These are phyloP conservation scores for Dichotomocladium elegans DNA, from an alignment of 371 early-diverging fungal species.

Conservation along the genomic window DNA sequence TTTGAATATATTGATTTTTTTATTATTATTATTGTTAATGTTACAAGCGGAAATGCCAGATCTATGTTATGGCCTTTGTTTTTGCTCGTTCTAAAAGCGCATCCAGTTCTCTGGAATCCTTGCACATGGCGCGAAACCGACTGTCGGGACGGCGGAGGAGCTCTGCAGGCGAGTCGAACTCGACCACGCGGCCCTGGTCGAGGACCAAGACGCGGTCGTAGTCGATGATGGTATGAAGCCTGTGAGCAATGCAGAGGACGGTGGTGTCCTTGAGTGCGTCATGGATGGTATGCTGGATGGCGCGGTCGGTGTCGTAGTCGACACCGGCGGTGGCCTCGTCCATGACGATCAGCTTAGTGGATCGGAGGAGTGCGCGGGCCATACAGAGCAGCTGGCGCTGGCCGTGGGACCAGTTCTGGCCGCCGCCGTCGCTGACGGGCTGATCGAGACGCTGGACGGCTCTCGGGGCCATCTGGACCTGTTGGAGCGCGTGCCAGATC, in stretches of 20 bases:
- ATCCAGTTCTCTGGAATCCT: slow-evolving; percentile 1
- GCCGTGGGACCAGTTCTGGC: slow-evolving; percentile 68
- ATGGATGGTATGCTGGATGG: slow-evolving; percentile 60
- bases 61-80: background rate
- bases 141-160: background rate
- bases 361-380: slow-evolving; percentile 63
- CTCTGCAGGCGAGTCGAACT: slow-evolving; percentile 43
- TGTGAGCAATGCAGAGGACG: slow-evolving; percentile 56
- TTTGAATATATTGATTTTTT: background rate
- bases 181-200: slow-evolving; percentile 71
- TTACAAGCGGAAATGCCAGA: background rate
- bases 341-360: slow-evolving; percentile 43
- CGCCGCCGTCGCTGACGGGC: slow-evolving; percentile 52
- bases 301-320: slow-evolving; percentile 54
- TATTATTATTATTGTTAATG: background rate
- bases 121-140: slow-evolving; percentile 5
- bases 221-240: slow-evolving; percentile 69
- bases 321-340: slow-evolving; percentile 64
- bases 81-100: background rate
- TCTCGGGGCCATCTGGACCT: slow-evolving; percentile 43
- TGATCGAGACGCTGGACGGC: slow-evolving; percentile 25
- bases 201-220: slow-evolving; percentile 72
- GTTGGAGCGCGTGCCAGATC: slow-evolving; percentile 69
- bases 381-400: slow-evolving; percentile 76
- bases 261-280: slow-evolving; percentile 39